These are phyloP conservation scores for Camptophora hylomeconis DNA, from an alignment of 2,329 filamentous ascomycete genomes.

Conservation along the genomic window DNA sequence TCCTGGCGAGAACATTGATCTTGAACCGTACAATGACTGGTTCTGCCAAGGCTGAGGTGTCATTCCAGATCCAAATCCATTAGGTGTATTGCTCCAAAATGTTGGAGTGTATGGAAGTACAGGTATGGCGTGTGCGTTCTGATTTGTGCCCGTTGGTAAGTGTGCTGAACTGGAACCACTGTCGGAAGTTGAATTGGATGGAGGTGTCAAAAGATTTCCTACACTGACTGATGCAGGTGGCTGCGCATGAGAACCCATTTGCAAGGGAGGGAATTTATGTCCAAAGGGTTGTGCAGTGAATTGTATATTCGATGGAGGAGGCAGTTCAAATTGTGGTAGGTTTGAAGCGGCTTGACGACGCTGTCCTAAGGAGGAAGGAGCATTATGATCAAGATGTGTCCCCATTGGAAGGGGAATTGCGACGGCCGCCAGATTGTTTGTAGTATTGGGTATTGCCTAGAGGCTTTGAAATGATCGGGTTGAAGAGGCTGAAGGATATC, in stretches of 20 bases:
- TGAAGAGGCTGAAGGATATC: not conserved
- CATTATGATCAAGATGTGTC: slow-evolving; percentile 47
- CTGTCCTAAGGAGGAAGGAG: slow-evolving; percentile 54
- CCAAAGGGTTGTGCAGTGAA: slow-evolving; percentile 31
- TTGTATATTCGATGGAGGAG: slow-evolving; percentile 43
- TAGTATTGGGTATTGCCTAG: slow-evolving; percentile 29
- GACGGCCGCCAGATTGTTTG: slow-evolving; percentile 47
- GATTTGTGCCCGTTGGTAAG: slow-evolving; percentile 27
- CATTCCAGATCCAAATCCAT: slow-evolving; percentile 36
- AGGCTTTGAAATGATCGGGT: slow-evolving; percentile 9
- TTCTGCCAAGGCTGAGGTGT: slow-evolving; percentile 34
- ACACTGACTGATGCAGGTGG: slow-evolving; percentile 41
- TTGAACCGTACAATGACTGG: slow-evolving; percentile 26
- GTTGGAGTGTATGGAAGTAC: slow-evolving; percentile 46
- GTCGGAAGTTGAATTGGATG: slow-evolving; percentile 42
- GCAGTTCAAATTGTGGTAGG: slow-evolving; percentile 57
- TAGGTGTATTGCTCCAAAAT: slow-evolving; percentile 49
- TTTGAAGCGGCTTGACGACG: slow-evolving; percentile 56
- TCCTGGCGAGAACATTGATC: slow-evolving; percentile 45
- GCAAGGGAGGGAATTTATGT: slow-evolving; percentile 36
- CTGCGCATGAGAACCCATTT: slow-evolving; percentile 19
- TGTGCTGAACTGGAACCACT: slow-evolving; percentile 41
- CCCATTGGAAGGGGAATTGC: slow-evolving; percentile 50
- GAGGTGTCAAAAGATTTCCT: slow-evolving; percentile 50
- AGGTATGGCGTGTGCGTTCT: slow-evolving; percentile 44